Evolutionary conservation across 1,284 basidiomycete genomes (phyloP), one percentile per base, ranked within the genome.

Genomic region (Serendipita sp.): DNA sequence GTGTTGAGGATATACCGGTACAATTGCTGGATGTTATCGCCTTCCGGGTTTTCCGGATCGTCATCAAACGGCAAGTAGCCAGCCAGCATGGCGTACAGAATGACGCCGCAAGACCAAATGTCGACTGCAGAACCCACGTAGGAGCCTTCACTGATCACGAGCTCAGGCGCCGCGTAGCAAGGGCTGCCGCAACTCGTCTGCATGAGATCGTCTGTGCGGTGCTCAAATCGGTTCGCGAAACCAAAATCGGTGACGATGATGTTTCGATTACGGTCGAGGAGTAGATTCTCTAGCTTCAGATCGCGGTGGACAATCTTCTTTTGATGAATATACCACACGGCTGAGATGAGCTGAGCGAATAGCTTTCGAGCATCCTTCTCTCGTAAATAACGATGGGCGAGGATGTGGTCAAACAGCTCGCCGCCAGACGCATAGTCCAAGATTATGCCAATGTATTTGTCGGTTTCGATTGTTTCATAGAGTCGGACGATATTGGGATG

Each of bases 221-320:
- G 88, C 73, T 94, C 91, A 72, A 98, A 99, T 62, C 90, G 86
- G 77, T 99, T 99, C 65, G 96, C 96, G 71, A 99, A 99, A 34
- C 96, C 95, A 73, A 99, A 99, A 73, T 99, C 96, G 67, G 95
- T 98, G 78, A 99, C 98, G 77, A 99, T 96, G 66, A 99, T 93
- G 73, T 99, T 99, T 64, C 96, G 85, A 72, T 98, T 86, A 67
- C 93, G 88, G 78, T 99, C 96, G 63, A 99, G 85, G 55, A 99
- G 83, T 15, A 99, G 78, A 72, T 99, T 99, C 76, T 99, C 96
- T 67, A 99, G 86, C 76, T 99, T 99, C 72, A 99, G 85, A 76
- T 99, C 96, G 65, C 95, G 93, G 73, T 99, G 95, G 60, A 99
- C 93, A 67, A 99, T 97, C 77, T 97, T 94, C 79, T 98, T 98